Conservation (phyloP, 305 asterid genomes). For the Fraxinus xanthoxyloides region DNA sequence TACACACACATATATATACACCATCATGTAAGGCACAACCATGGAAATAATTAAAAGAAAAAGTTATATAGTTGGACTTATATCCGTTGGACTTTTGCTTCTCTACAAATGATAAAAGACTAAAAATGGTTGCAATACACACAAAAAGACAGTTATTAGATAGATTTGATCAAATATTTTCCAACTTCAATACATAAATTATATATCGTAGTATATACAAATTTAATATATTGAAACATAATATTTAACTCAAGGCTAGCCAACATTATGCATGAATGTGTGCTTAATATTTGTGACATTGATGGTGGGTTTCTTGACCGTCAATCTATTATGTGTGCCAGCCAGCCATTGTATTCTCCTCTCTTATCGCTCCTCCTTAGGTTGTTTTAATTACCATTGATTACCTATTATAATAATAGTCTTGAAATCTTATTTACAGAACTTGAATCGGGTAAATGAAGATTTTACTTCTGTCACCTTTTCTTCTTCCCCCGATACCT, state of each 20-base stretch:
- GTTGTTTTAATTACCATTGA: slow-evolving; percentile 19
- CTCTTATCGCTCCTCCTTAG: slow-evolving; percentile 32
- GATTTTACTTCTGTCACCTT: slow-evolving; percentile 55
- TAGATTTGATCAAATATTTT: neutral
- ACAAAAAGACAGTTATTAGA: neutral
- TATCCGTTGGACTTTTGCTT: neutral
- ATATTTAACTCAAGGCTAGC: neutral
- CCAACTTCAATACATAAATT: neutral
- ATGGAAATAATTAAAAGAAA: neutral
- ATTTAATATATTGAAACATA: neutral
- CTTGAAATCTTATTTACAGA: slow-evolving; percentile 20
- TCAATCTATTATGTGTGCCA: neutral
- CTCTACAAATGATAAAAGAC: neutral
- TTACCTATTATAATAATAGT: slow-evolving; percentile 21
- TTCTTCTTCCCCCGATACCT: slow-evolving; percentile 51
- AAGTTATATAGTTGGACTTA: neutral
- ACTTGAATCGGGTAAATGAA: slow-evolving; percentile 29
- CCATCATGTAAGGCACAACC: neutral
- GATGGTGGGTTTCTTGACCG: neutral
- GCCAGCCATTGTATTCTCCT: slow-evolving; percentile 25
- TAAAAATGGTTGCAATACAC: neutral
- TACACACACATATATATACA: neutral
- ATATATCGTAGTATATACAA: neutral
- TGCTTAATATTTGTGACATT: neutral
- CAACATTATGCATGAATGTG: neutral